phyloP scores from a whole-genome alignment of 495 filamentous ascomycete genomes.

The Daldinia bambusicola region DNA sequence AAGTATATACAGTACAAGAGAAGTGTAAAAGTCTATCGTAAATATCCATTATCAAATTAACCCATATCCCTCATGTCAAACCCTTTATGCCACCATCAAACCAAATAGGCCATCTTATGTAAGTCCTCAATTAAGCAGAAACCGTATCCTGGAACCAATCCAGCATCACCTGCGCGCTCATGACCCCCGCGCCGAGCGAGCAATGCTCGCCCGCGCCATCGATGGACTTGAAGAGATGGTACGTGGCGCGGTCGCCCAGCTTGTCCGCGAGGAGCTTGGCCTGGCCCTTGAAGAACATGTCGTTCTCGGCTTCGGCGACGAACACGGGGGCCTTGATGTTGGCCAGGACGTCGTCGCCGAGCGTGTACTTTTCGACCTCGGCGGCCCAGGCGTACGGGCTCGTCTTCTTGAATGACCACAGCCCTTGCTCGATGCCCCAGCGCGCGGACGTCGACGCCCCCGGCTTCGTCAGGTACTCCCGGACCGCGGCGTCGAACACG shows the following conservation, averaged over 20 bases:
- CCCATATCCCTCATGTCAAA: too few species aligned
- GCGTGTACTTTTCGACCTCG: slow-evolving; percentile 33
- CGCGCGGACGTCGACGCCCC: slow-evolving; percentile 16
- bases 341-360: slow-evolving; percentile 45
- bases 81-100: too few species aligned
- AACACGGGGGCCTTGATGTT: slow-evolving; percentile 51
- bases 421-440: slow-evolving; percentile 56
- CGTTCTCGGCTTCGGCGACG: slow-evolving; percentile 50
- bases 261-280: slow-evolving; percentile 45
- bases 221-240: slow-evolving; percentile 39
- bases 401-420: slow-evolving; percentile 53
- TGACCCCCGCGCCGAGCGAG: slow-evolving; percentile 39
- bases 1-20: too few species aligned
- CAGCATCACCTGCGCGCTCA: slow-evolving; percentile 40
- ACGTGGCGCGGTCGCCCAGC: slow-evolving; percentile 49
- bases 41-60: background rate
- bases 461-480: background rate
- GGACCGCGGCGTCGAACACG: slow-evolving; percentile 28
- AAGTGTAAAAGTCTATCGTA: too few species aligned
- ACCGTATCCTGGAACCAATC: slow-evolving; percentile 49
- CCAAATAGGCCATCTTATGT: background rate
- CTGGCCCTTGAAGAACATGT: slow-evolving; percentile 53
- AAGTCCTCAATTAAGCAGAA: slow-evolving; percentile 3
- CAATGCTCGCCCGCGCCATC: slow-evolving; percentile 48
- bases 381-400: slow-evolving; percentile 48